Evolutionary conservation across 495 filamentous ascomycete species (phyloP).

Genomic region (Daldinia concentrica): DNA sequence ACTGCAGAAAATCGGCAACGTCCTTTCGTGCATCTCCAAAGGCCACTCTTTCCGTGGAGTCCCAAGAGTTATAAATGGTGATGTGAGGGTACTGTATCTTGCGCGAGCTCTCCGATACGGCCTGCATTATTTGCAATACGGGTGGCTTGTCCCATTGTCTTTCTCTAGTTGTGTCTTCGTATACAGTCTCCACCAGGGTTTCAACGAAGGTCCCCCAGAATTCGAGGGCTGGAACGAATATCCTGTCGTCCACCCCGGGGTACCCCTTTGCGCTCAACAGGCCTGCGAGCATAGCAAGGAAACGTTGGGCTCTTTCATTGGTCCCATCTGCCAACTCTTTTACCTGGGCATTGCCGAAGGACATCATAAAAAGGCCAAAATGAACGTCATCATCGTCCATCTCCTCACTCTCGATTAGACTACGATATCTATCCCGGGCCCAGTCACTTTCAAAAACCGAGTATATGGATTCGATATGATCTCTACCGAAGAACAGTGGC

Average conservation of each 20-base stretch:
- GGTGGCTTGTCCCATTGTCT: constrained; percentile 48
- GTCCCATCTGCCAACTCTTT: constrained; percentile 58
- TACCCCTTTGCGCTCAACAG: constrained; percentile 76
- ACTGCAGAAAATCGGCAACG: constrained; percentile 80
- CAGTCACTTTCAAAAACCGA: constrained; percentile 65
- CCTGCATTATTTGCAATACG: constrained; percentile 59
- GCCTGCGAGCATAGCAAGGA: constrained; percentile 63
- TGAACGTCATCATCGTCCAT: constrained; percentile 71
- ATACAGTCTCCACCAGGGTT: constrained; percentile 56
- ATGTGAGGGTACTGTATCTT: constrained; percentile 70
- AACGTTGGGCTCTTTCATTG: constrained; percentile 57
- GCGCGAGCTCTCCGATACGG: constrained; percentile 66
- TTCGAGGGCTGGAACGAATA: constrained; percentile 79
- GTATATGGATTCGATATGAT: constrained; percentile 64
- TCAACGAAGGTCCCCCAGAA: constrained; percentile 84
- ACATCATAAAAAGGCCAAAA: constrained; percentile 74
- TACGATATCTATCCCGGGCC: constrained; percentile 60
- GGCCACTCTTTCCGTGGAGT: constrained; percentile 71
- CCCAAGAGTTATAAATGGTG: constrained; percentile 68
- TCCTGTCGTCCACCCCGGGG: constrained; percentile 77
- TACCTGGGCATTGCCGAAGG: constrained; percentile 70
- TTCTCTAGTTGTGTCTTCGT: constrained; percentile 29
- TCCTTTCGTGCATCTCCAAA: constrained; percentile 85
- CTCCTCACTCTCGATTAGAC: constrained; percentile 64
- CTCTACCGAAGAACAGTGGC: constrained; percentile 65